Evolutionary conservation across 352 stramenopile species (phyloP).

Genomic region (Phytophthora sojae): DNA sequence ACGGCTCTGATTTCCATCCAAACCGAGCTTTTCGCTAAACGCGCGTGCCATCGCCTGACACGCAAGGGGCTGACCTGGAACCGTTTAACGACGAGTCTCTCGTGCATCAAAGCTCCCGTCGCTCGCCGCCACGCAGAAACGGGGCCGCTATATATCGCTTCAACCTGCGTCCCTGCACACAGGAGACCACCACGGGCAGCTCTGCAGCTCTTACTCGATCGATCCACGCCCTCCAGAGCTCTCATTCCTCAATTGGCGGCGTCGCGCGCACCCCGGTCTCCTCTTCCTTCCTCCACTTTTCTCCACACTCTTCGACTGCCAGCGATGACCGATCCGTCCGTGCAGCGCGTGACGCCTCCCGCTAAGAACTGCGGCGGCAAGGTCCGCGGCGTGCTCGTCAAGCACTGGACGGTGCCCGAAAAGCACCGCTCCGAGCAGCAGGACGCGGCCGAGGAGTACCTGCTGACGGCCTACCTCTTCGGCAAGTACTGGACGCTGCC

Average conservation of each 20-base stretch:
- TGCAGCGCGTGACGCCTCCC: conserved; percentile 30
- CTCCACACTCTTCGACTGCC: not conserved
- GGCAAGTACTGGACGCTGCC: conserved; percentile 58
- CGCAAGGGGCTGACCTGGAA: conserved; percentile 16
- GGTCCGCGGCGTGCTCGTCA: conserved; percentile 30
- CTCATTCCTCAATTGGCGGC: conserved; percentile 42
- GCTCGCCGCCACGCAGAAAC: conserved; percentile 22
- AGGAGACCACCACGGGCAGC: not conserved
- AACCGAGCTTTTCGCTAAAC: not conserved
- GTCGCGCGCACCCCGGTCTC: conserved; percentile 22
- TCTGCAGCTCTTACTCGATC: not conserved
- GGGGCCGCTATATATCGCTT: conserved; percentile 29
- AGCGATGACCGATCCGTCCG: conserved; percentile 37
- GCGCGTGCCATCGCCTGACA: conserved; percentile 27
- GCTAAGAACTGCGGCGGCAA: conserved; percentile 42
- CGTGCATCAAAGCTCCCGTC: conserved; percentile 19
- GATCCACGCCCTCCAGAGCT: not conserved
- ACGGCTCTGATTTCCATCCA: conserved; percentile 20
- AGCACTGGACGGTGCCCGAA: conserved; percentile 65
- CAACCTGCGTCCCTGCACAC: conserved; percentile 12
- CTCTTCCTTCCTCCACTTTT: not conserved
- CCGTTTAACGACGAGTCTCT: conserved; percentile 16
- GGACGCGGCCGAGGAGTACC: conserved; percentile 60
- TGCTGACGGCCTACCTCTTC: conserved; percentile 58
- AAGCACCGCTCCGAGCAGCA: conserved; percentile 60